Base-by-base conservation (phyloP, 768 basidiomycete species). In the Mycena indigotica region DNA sequence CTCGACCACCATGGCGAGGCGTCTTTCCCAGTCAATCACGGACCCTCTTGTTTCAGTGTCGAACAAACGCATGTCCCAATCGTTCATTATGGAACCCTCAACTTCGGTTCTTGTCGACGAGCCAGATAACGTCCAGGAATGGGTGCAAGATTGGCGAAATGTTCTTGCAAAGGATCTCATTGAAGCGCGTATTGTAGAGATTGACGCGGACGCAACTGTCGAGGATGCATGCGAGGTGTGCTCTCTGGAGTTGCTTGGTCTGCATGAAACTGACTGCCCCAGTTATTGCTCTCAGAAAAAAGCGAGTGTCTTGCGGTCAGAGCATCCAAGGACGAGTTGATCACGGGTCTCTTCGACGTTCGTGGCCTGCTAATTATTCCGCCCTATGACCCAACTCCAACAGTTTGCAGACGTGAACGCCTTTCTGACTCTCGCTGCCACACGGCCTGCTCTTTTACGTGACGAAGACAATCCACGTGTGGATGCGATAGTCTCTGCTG, bases 381-480 rank as follows among this genome's bases (percentile, higher is more conserved):
- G 32, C 58, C n/a, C 56, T 49, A 58, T 45, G 30, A 28, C 44
- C 30, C 50, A 44, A 28, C 23, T 48, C 28, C 15, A 23, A 30
- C 50, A 93, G 91, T 92, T 84, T 64, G 86, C 91, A 17, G 91
- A 93, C 67, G 88, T 93, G 12, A 93, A 93, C 67, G 89, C 91
- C n/a, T 93, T 93, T 67, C 72, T 93, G 57, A 90, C 89, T 3
- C 75, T 93, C 45, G 91, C 91, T 10, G 90, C 91, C 5, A 92
- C 89, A 3, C 76, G 86, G 44, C 89, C 92, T 66, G 88, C 86
- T 3, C 77, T 88, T 38, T 70, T 75, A 23, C 77, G 80, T 0
- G 85, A 87, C n/a, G 82, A 86, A 49, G 83, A 80, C 4, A 81
- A 86, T 60, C 72, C 82, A 1, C 83, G 87, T 2, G 79, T 85